phyloP scores from a whole-genome alignment of 2,329 filamentous ascomycete genomes.

The Botrytis tulipae region DNA sequence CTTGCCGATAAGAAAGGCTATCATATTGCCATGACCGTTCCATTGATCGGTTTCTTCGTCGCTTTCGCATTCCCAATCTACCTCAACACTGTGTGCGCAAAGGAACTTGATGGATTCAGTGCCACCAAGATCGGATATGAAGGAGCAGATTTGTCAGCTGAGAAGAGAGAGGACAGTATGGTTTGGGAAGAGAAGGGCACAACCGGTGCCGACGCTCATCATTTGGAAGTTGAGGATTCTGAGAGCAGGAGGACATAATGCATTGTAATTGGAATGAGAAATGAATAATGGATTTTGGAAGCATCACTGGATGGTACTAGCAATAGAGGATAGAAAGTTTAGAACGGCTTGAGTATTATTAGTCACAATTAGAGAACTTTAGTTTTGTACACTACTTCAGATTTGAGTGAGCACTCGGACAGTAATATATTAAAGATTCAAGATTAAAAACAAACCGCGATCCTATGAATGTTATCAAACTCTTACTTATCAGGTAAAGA shows the following conservation, averaged over 20 bases:
- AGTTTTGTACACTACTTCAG: background rate
- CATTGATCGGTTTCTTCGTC: slow-evolving; percentile 38
- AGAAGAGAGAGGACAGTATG: background rate
- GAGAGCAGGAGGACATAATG: background rate
- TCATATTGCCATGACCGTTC: slow-evolving; percentile 36
- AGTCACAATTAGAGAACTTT: background rate
- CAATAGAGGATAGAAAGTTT: background rate
- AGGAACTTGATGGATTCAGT: slow-evolving; percentile 40
- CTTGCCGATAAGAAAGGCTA: slow-evolving; percentile 20
- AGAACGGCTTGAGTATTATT: background rate
- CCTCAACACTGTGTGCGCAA: slow-evolving; percentile 37
- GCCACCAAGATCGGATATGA: slow-evolving; percentile 40
- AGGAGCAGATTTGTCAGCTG: slow-evolving; percentile 18
- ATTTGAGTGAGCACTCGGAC: background rate
- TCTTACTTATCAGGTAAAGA: background rate
- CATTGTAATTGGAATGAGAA: background rate
- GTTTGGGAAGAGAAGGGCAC: slow-evolving; percentile 16
- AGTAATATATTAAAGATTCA: background rate
- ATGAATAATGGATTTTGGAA: background rate
- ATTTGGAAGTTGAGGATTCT: slow-evolving; percentile 3
- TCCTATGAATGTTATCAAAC: background rate
- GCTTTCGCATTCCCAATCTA: slow-evolving; percentile 41
- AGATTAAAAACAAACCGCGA: background rate
- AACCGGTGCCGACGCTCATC: background rate
- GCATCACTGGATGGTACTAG: background rate